Base-by-base conservation (phyloP, 2,329 filamentous ascomycete species). In the Diaporthe citriasiana region DNA sequence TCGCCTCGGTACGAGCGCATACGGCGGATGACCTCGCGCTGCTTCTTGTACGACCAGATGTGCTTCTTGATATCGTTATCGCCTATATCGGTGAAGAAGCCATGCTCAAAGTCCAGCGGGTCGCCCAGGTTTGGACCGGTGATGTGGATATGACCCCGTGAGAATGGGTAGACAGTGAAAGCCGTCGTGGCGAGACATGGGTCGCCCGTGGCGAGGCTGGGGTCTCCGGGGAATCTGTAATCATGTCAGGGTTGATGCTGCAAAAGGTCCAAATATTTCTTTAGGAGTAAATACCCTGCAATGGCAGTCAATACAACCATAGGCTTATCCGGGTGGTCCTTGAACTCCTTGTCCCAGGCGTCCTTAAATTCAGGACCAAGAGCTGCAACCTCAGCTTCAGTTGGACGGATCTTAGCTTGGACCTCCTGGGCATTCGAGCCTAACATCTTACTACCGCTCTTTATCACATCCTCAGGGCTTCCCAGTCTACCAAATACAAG, bases 51-150 rank as follows among this genome's bases (percentile, higher is more conserved):
- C 0, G 87, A 77, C 3, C 87, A 77, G 5, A 90, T 79, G 55
- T 90, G 84, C 75, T 89, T 89, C 87, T 78, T 88, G 84, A 76
- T 87, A 77, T 90, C 86, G 38, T 86, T 79, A 33, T 84, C 80
- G 70, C 83, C 71, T 38, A 82, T 77, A 75, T 89, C 84, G 25
- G 80, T 83, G 51, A 91, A 83, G 79, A 85, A 90, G 27, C 88
- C 89, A 0, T 85, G 82, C 71, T 89, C 85, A 70, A 91, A 90
- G 63, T 88, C 85, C 17, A 85, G 82, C 4, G 81, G 79, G 35
- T 85, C 82, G 15, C 82, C 77, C 4, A 84, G 76, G 3, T 80
- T 77, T 17, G 79, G 77, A 1, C 82, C 81, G 4, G 80, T 84
- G 77, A 91, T 89, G 79, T 91, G 90, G 75, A 74, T 50, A 9